phyloP scores from a whole-genome alignment of 768 basidiomycete species.

The Phlebiopsis gigantea region DNA sequence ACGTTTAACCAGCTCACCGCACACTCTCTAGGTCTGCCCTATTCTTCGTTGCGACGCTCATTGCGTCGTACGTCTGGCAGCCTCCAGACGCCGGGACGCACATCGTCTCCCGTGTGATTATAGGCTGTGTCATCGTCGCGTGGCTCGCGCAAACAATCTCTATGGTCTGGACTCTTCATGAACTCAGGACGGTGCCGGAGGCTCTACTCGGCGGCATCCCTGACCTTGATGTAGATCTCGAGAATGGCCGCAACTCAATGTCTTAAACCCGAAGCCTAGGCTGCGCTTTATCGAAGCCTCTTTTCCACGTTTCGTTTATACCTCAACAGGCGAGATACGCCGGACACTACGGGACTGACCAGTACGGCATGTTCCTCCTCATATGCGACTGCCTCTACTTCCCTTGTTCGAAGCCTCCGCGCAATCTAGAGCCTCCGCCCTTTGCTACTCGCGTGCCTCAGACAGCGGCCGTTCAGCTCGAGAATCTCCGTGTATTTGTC shows the following conservation, averaged over 20 bases:
- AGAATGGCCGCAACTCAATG: not conserved
- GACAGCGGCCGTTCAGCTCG: too few relatives aligned
- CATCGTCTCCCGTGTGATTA: not conserved
- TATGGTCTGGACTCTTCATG: constrained; percentile 1
- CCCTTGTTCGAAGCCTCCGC: too few relatives aligned
- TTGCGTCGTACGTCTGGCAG: not conserved
- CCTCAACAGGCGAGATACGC: too few relatives aligned
- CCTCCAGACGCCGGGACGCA: not conserved
- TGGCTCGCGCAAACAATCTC: not conserved
- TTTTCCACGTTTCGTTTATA: too few relatives aligned
- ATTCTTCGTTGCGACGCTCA: not conserved
- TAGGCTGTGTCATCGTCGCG: not conserved
- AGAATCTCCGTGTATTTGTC: too few relatives aligned
- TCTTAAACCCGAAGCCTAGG: too few relatives aligned
- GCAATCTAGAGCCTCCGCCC: too few relatives aligned
- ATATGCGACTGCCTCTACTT: too few relatives aligned
- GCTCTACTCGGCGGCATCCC: not conserved
- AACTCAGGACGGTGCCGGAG: not conserved
- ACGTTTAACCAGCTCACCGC: not conserved
- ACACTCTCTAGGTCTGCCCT: not conserved
- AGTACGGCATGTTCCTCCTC: too few relatives aligned
- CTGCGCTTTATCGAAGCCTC: too few relatives aligned
- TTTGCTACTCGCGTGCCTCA: too few relatives aligned
- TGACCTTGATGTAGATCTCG: not conserved
- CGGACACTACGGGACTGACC: too few relatives aligned